Evolutionary conservation across 2,329 filamentous ascomycete species (phyloP), one percentile per base, ranked within the genome.

Genomic region (Penicillium concentricum): DNA sequence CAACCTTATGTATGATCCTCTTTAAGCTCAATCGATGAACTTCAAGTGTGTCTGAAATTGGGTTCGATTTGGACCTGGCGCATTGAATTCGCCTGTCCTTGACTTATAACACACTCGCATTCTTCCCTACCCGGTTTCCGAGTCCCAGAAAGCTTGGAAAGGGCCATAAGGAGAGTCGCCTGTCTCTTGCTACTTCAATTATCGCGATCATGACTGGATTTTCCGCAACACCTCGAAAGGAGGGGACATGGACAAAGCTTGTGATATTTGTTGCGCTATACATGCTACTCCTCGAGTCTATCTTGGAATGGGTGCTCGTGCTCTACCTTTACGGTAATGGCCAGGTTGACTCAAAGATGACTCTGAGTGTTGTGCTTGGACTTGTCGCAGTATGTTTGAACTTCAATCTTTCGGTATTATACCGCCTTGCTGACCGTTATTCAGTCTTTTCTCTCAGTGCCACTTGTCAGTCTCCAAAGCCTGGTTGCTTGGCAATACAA

Each of bases 401-500:
- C 9, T 16, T 42, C n/a, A 39, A 24, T n/a, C 3, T 13, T 5
- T 15, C 9, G 10, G 22, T 20, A 1, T 30, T 10, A 32, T 48
- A 32, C 20, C 13, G 15, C 18, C 5, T 43, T 12, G 48, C 32
- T 61, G 7, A 63, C 46, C 13, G 10, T 13, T 26, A n/a, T 38
- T 13, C 20, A 76, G 72, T 72, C 71, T 3, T 72, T 73, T 28
- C 59, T 73, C n/a, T 72, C 73, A 0, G 63, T 76, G 2, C 71
- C 72, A 1, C 67, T 76, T 24, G 66, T 74, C 16, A 61, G 62
- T 24, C 61, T 76, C 6, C 74, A 76, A 44, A 74, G 72, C 22
- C 60, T 76, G n/a, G 68, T 76, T 34, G 72, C 73, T 4, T 74
- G 72, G 72, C 71, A 74, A 47, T 72, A 72, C 48, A 72, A 71